Percentiles rank a stretch among this genome's conserved stretches.
These are phyloP conservation scores for Amanita fuliginea DNA, from an alignment of 768 basidiomycete species.

Conservation along the genomic window DNA sequence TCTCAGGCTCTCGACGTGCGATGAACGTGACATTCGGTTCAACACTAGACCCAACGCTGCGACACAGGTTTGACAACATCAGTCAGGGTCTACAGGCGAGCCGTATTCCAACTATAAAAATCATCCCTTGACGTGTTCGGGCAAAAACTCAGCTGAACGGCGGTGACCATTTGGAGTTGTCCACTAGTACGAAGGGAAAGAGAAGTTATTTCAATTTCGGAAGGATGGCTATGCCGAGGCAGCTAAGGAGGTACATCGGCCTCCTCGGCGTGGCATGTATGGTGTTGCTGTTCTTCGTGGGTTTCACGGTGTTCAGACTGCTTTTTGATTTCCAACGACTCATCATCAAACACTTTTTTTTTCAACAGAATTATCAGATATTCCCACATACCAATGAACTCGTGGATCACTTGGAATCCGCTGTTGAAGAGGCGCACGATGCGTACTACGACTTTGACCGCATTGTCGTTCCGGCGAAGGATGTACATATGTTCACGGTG, in stretches of 20 bases:
- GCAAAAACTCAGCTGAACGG: background rate
- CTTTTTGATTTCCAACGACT: background rate
- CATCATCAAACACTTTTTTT: too few species aligned
- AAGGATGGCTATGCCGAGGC: background rate
- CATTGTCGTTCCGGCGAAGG: conserved; percentile 5
- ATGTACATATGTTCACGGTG: conserved; percentile 1
- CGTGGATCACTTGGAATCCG: background rate
- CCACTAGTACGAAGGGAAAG: background rate
- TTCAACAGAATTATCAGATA: background rate
- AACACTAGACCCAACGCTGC: background rate
- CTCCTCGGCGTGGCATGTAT: background rate
- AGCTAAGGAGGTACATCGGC: conserved; percentile 1
- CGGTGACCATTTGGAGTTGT: background rate
- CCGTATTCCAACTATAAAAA: too few species aligned
- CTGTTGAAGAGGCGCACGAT: background rate
- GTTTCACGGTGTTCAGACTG: background rate
- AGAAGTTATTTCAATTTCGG: background rate
- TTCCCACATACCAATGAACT: background rate
- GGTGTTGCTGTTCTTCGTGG: background rate
- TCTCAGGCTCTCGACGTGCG: background rate
- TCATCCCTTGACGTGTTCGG: background rate
- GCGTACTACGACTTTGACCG: background rate
- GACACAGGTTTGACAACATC: background rate
- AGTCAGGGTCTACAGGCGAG: background rate
- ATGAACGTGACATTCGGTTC: background rate